Conservation (phyloP, 1,139 yeast genomes). For the Diutina siamensis region DNA sequence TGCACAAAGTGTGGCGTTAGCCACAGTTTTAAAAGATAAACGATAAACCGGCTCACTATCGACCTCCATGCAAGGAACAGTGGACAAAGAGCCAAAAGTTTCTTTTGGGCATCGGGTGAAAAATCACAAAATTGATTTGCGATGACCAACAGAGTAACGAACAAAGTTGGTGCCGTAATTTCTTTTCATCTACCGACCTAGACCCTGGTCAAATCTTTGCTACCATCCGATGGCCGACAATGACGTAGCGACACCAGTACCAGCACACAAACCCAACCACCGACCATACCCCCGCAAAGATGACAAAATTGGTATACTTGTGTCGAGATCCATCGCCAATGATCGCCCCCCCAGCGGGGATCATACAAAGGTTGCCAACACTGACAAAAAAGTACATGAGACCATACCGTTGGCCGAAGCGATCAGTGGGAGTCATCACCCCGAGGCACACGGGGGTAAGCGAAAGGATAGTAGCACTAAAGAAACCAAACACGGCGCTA, state of each 20-base stretch:
- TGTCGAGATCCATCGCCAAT: constrained; percentile 22
- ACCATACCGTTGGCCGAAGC: constrained; percentile 33
- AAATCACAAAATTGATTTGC: too few species aligned
- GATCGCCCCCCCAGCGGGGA: constrained; percentile 35
- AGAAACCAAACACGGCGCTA: constrained; percentile 25
- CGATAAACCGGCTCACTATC: too few species aligned
- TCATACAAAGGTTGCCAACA: constrained; percentile 31
- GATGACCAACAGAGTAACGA: too few species aligned
- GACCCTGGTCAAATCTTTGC: too few species aligned
- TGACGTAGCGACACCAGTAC: constrained; percentile 20
- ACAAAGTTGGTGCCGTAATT: too few species aligned
- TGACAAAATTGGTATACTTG: constrained; percentile 23
- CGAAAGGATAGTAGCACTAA: constrained; percentile 19
- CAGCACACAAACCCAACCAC: constrained; percentile 21
- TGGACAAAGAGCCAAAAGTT: too few species aligned
- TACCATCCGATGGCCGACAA: constrained; percentile 18
- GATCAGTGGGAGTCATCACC: constrained; percentile 25
- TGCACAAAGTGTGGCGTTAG: background rate
- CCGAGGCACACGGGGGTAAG: constrained; percentile 31
- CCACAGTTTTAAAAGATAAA: background rate
- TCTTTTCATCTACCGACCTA: too few species aligned
- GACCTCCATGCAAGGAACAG: too few species aligned
- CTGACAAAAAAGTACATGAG: constrained; percentile 28
- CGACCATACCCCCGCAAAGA: constrained; percentile 24
- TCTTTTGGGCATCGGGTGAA: too few species aligned